These are phyloP conservation scores for Vigna reflexopilosa DNA, from an alignment of 306 rosid genomes.

Conservation along the genomic window DNA sequence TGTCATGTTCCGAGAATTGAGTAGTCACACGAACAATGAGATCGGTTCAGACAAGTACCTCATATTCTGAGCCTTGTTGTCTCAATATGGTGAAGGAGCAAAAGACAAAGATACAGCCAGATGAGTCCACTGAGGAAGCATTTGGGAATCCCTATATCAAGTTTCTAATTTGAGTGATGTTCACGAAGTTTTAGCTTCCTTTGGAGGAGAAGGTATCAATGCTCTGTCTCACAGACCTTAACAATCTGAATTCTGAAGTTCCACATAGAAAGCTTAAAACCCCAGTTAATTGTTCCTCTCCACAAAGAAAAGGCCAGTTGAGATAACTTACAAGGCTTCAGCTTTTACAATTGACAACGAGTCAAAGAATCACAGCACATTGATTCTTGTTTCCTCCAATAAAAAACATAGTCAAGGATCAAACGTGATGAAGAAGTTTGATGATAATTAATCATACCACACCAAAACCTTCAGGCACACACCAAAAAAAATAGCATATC, in stretches of 20 bases:
- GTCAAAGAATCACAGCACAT: conserved; percentile 47
- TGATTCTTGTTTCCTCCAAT: conserved; percentile 41
- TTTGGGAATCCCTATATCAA: conserved; percentile 54
- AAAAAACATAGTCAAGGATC: conserved; percentile 37
- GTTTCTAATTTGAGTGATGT: conserved; percentile 53
- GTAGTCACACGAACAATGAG: conserved; percentile 37
- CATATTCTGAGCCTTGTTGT: conserved; percentile 37
- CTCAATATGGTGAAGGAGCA: conserved; percentile 37
- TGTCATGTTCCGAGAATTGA: conserved; percentile 18
- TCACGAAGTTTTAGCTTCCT: conserved; percentile 56
- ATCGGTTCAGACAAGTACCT: conserved; percentile 53
- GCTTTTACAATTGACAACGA: conserved; percentile 43
- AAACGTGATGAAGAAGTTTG: conserved; percentile 47
- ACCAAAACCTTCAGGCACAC: conserved; percentile 45
- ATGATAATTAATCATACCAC: conserved; percentile 46
- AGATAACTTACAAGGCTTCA: conserved; percentile 42
- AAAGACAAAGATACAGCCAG: conserved; percentile 48
- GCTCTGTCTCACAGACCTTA: conserved; percentile 48
- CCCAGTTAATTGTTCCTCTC: conserved; percentile 40
- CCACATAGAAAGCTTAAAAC: conserved; percentile 52
- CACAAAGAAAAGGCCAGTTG: conserved; percentile 43
- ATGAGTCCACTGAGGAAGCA: conserved; percentile 45
- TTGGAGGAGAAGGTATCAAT: conserved; percentile 78
- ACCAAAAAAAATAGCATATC: conserved; percentile 32
- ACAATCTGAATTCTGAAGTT: conserved; percentile 47